Percentiles rank a stretch among this genome's conserved stretches.
Evolutionary conservation across 345 rosid species (phyloP).

Genomic region (Brassica cretica): DNA sequence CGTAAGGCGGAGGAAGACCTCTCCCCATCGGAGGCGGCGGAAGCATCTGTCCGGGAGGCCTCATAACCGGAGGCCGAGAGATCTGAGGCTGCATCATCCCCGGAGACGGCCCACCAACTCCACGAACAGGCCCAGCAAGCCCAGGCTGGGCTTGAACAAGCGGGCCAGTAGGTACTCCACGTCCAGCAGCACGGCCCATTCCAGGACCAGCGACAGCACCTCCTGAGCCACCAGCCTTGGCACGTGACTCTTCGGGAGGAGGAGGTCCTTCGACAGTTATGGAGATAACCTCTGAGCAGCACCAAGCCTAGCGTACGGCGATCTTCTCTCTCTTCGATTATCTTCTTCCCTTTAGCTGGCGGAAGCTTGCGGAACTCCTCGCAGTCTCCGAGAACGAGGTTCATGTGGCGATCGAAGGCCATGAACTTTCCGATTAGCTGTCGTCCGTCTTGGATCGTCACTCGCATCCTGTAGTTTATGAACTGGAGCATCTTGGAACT

Average conservation of each 20-base stretch:
- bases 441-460: slow-evolving; percentile 94
- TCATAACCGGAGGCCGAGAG: slow-evolving; percentile 75
- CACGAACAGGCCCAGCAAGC: slow-evolving; percentile 89
- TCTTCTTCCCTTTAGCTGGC: slow-evolving; percentile 81
- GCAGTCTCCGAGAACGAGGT: slow-evolving; percentile 94
- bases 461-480: slow-evolving; percentile 96
- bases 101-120: slow-evolving; percentile 94
- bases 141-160: slow-evolving; percentile 97
- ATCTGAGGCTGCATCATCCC: slow-evolving; percentile 99
- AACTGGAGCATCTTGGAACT: slow-evolving; percentile 98
- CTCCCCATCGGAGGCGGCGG: slow-evolving; percentile 62
- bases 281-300: slow-evolving; percentile 88
- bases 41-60: slow-evolving; percentile 83
- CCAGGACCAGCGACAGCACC: slow-evolving; percentile 78
- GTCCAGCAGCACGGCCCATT: slow-evolving; percentile 93
- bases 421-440: slow-evolving; percentile 94
- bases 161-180: slow-evolving; percentile 88
- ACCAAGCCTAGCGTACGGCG: slow-evolving; percentile 95
- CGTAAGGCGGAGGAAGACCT: slow-evolving; percentile 61
- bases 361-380: slow-evolving; percentile 98
- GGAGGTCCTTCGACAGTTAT: slow-evolving; percentile 99
- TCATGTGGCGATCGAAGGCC: slow-evolving; percentile 99
- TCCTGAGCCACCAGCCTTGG: slow-evolving; percentile 62
- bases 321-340: slow-evolving; percentile 82
- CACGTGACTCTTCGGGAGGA: slow-evolving; percentile 95